phyloP scores from a whole-genome alignment of 305 asterid species.

The Rubia peregrina region DNA sequence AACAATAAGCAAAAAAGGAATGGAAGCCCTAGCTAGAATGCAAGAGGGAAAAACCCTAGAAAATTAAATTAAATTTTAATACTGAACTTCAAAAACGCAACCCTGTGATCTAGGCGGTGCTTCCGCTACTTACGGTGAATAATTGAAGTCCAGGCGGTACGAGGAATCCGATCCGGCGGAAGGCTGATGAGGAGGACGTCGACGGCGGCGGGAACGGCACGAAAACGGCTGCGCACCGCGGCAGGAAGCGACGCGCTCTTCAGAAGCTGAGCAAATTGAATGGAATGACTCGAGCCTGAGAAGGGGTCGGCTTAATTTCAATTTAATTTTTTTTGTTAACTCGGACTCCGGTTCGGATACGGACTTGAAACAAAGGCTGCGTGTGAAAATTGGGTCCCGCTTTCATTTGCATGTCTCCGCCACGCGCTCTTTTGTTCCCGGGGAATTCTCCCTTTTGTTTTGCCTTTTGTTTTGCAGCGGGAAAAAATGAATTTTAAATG shows the following conservation, averaged over 20 bases:
- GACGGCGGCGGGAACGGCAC: constrained; percentile 3
- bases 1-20: not conserved
- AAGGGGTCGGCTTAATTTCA: not conserved
- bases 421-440: not conserved
- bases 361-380: not conserved
- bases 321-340: not conserved
- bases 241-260: not conserved
- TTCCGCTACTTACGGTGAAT: not conserved
- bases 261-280: not conserved
- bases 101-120: constrained; percentile 27
- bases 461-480: not conserved
- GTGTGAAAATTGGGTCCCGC: not conserved
- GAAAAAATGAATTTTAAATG: not conserved
- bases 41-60: constrained; percentile 22
- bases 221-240: not conserved
- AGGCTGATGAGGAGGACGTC: constrained; percentile 21
- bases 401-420: not conserved
- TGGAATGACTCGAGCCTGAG: not conserved
- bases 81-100: constrained; percentile 22
- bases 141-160: constrained; percentile 11
- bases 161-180: constrained; percentile 20
- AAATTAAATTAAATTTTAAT: constrained; percentile 1
- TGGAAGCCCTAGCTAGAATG: not conserved
- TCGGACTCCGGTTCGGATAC: not conserved
- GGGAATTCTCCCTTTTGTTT: not conserved